Conservation (phyloP, 1,284 basidiomycete species). For the Microbotryomycetes sp. region DNA sequence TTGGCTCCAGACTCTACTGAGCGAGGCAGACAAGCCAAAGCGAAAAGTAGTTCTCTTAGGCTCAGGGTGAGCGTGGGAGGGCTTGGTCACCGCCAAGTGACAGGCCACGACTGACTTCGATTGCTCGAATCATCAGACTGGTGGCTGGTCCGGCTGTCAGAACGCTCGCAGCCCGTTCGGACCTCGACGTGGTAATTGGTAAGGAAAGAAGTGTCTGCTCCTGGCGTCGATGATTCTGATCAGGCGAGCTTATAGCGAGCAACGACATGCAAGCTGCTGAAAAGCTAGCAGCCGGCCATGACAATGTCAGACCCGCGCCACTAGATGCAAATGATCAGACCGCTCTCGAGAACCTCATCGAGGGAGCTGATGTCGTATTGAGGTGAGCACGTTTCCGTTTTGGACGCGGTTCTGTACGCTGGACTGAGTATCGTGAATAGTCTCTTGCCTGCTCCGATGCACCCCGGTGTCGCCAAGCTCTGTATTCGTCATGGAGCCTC, state of each 20-base stretch:
- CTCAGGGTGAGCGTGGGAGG: conserved; percentile 83
- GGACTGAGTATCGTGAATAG: too few relatives aligned
- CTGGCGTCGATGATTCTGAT: background rate
- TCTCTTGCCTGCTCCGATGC: conserved; percentile 70
- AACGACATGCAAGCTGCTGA: conserved; percentile 60
- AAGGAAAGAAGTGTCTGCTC: conserved; percentile 38
- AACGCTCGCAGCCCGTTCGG: conserved; percentile 41
- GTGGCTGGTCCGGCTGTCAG: conserved; percentile 33
- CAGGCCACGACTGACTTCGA: conserved; percentile 63
- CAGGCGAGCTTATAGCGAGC: conserved; percentile 51
- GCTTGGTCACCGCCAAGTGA: too few relatives aligned
- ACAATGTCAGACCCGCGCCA: conserved; percentile 53
- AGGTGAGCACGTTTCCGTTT: conserved; percentile 46
- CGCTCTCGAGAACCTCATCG: conserved; percentile 53
- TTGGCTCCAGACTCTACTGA: conserved; percentile 55
- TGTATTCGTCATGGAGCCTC: conserved; percentile 70
- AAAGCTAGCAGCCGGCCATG: conserved; percentile 49
- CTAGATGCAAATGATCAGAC: conserved; percentile 57
- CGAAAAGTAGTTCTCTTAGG: conserved; percentile 74
- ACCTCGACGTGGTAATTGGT: conserved; percentile 68
- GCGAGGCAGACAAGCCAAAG: conserved; percentile 45
- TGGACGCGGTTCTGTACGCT: background rate
- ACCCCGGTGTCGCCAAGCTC: conserved; percentile 63
- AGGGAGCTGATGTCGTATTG: conserved; percentile 56
- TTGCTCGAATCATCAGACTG: conserved; percentile 31